phyloP scores from a whole-genome alignment of 2,329 filamentous ascomycete species.

The Chrysosphaeria jannelii region DNA sequence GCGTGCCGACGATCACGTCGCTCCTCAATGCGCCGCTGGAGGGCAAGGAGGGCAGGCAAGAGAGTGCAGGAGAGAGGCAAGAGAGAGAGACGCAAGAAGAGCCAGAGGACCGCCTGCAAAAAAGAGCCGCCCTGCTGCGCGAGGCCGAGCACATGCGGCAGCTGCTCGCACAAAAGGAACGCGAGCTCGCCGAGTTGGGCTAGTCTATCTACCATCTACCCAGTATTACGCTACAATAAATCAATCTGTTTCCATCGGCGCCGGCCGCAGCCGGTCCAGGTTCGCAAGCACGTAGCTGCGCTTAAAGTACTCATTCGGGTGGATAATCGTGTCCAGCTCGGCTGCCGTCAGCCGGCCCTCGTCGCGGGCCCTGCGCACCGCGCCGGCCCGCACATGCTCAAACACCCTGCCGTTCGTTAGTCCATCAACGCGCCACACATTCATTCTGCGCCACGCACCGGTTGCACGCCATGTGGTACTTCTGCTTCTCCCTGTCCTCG shows the following conservation, averaged over 20 bases:
- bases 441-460: too few relatives aligned
- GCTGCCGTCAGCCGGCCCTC: constrained; percentile 38
- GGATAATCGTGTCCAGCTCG: constrained; percentile 80
- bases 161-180: constrained; percentile 40
- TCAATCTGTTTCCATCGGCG: constrained; percentile 21
- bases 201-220: too few relatives aligned
- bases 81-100: constrained; percentile 6
- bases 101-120: constrained; percentile 17
- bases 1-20: too few relatives aligned
- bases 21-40: too few relatives aligned
- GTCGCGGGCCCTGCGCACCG: constrained; percentile 49
- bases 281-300: constrained; percentile 73
- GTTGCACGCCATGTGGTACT: constrained; percentile 90
- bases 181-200: constrained; percentile 26
- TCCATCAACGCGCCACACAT: too few relatives aligned
- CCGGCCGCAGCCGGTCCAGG: constrained; percentile 10
- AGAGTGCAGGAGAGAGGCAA: too few relatives aligned
- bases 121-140: constrained; percentile 31
- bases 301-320: constrained; percentile 97
- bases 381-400: constrained; percentile 52
- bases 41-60: too few relatives aligned
- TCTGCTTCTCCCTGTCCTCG: constrained; percentile 66
- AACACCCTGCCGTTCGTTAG: constrained; percentile 30
- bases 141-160: constrained; percentile 53
- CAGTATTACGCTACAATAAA: too few relatives aligned